Conservation (phyloP, 2,329 filamentous ascomycete species). For the Thermomyces lanuginosus region DNA sequence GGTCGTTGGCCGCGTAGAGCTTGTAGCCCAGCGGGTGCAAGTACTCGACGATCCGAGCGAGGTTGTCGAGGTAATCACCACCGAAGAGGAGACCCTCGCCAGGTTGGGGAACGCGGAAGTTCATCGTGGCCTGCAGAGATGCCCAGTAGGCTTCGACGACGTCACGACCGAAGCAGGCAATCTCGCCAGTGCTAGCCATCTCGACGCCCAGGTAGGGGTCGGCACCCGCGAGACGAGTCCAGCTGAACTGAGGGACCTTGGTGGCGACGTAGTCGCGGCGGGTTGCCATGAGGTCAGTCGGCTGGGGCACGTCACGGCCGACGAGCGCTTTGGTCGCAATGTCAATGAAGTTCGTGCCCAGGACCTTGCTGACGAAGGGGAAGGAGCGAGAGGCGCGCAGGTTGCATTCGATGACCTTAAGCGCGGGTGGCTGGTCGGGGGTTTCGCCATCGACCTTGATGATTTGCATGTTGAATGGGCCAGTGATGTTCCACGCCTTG, state of each 20-base stretch:
- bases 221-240: conserved; percentile 92
- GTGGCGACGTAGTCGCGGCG: conserved; percentile 88
- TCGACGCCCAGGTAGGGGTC: conserved; percentile 97
- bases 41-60: conserved; percentile 71
- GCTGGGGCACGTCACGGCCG: conserved; percentile 66
- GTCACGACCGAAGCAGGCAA: conserved; percentile 95
- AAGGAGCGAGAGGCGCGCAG: conserved; percentile 93
- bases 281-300: conserved; percentile 71
- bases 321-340: conserved; percentile 84
- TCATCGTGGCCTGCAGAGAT: conserved; percentile 92
- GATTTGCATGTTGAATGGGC: conserved; percentile 99
- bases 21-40: conserved; percentile 84
- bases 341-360: conserved; percentile 93
- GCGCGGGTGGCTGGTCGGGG: too few species aligned
- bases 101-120: conserved; percentile 90
- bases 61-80: conserved; percentile 55
- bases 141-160: conserved; percentile 96
- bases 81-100: conserved; percentile 93
- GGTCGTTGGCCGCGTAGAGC: conserved; percentile 66
- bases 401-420: conserved; percentile 98
- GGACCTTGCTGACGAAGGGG: conserved; percentile 94
- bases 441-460: conserved; percentile 76
- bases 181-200: conserved; percentile 93
- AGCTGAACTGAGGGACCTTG: conserved; percentile 97
- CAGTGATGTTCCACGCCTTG: conserved; percentile 91